These are phyloP conservation scores for Ceratonia siliqua DNA, from an alignment of 306 rosid species.

Conservation along the genomic window DNA sequence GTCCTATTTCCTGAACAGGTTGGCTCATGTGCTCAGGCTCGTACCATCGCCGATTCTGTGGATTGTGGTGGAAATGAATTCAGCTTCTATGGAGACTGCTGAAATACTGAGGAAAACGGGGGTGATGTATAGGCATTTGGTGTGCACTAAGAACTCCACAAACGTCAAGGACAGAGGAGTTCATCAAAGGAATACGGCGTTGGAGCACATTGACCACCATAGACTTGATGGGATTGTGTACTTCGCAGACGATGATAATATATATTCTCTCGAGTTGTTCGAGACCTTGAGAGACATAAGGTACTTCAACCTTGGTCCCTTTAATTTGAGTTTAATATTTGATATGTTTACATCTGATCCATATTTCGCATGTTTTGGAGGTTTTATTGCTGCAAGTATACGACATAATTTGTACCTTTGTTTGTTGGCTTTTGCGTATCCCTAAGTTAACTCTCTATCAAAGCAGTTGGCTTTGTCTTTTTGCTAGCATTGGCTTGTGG, in stretches of 20 bases:
- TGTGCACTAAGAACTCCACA: constrained; percentile 59
- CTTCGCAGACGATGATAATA: constrained; percentile 93
- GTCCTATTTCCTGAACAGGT: constrained; percentile 71
- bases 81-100: constrained; percentile 89
- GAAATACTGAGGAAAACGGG: constrained; percentile 91
- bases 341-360: constrained; percentile 24
- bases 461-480: not conserved
- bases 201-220: constrained; percentile 90
- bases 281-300: constrained; percentile 74
- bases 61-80: constrained; percentile 86
- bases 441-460: not conserved
- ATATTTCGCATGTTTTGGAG: not conserved
- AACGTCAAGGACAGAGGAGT: constrained; percentile 89
- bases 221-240: constrained; percentile 88
- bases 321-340: not conserved
- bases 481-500: not conserved
- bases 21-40: constrained; percentile 76
- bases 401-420: not conserved
- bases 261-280: constrained; percentile 79
- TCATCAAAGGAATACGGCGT: constrained; percentile 88
- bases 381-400: not conserved
- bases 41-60: constrained; percentile 83
- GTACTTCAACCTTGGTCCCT: constrained; percentile 37
- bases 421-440: not conserved
- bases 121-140: constrained; percentile 91